Base-by-base conservation (phyloP, 495 filamentous ascomycete species). In the Cercophora sp. region DNA sequence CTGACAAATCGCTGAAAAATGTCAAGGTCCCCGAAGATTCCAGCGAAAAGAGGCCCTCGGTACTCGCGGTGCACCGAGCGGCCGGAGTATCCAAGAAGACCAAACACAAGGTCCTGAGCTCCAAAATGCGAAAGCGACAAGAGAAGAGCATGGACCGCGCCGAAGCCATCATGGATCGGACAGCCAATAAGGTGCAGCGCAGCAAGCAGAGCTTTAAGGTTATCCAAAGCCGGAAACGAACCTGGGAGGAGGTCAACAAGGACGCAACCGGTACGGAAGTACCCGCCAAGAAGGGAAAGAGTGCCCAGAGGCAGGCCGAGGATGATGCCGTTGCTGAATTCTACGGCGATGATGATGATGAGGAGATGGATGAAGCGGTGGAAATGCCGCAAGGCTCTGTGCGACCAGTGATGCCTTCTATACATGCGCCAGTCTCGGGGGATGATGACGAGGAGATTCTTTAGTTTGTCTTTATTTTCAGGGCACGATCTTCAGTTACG, bases 71-170 rank as follows among this genome's bases (percentile, higher is more conserved):
- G n/a, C 78, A 84, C 55, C 72, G 76, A 48, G 76, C 70, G 50
- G 75, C 79, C 16, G 87, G 88, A 22, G 75, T 91, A 8, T 69
- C 77, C 20, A 89, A 86, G 65, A 80, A 80, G 59, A 52, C 65
- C 44, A 90, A 85, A 64, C 79, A 82, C 52, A 76, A 78, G 18
- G 71, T 72, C 3, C 49, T 86, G 53, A 84, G 82, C 47, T 75
- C 78, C 57, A 81, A 82, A 49, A 86, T 89, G 55, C 77, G 80
- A 8, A 64, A 77, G 61, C 74, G 89, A 40, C 79, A 87, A 25
- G 81, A 88, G 60, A 87, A 84, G 69, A 83, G 72, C 22, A 74
- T 90, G 58, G 87, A 91, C 61, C 78, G 82, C 52, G 90, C 88
- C 27, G 87, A 87, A 57, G 76, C 76, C 5, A 71, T 85, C 58